Percentiles rank a stretch among this genome's conserved stretches.
Evolutionary conservation across 306 rosid species (phyloP).

Genomic region (Prosopis cineraria): DNA sequence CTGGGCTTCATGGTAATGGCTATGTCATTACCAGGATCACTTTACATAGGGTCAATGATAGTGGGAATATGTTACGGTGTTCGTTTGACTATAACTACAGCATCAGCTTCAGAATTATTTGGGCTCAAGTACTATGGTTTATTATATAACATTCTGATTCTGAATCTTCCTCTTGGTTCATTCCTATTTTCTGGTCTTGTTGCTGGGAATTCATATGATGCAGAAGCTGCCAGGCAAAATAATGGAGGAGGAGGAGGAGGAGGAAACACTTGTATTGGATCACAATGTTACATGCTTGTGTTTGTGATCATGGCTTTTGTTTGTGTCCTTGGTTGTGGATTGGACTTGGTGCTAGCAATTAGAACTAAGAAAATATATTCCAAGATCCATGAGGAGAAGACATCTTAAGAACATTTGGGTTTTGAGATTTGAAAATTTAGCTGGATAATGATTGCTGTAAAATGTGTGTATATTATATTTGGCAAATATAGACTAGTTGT

Average conservation of each 20-base stretch:
- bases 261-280: constrained; percentile 42
- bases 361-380: constrained; percentile 41
- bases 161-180: constrained; percentile 45
- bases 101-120: constrained; percentile 44
- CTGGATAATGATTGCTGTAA: not conserved
- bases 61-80: constrained; percentile 45
- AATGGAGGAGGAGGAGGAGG: constrained; percentile 31
- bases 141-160: constrained; percentile 42
- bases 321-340: constrained; percentile 39
- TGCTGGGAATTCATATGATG: constrained; percentile 44
- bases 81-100: constrained; percentile 32
- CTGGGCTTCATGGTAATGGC: constrained; percentile 38
- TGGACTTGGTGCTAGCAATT: constrained; percentile 34
- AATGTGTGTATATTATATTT: not conserved
- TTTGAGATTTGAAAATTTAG: not conserved
- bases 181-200: constrained; percentile 46
- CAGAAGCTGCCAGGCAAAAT: constrained; percentile 36
- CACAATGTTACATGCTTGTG: constrained; percentile 46
- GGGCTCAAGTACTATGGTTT: constrained; percentile 48
- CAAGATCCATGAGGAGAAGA: constrained; percentile 34
- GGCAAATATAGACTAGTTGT: not conserved
- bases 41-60: constrained; percentile 39
- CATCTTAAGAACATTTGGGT: not conserved
- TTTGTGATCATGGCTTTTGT: constrained; percentile 13
- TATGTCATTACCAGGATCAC: constrained; percentile 45